Percentiles rank a stretch among this genome's conserved stretches.
Conservation (phyloP, 208 protist genomes). For the Trypanosoma cruzi region DNA sequence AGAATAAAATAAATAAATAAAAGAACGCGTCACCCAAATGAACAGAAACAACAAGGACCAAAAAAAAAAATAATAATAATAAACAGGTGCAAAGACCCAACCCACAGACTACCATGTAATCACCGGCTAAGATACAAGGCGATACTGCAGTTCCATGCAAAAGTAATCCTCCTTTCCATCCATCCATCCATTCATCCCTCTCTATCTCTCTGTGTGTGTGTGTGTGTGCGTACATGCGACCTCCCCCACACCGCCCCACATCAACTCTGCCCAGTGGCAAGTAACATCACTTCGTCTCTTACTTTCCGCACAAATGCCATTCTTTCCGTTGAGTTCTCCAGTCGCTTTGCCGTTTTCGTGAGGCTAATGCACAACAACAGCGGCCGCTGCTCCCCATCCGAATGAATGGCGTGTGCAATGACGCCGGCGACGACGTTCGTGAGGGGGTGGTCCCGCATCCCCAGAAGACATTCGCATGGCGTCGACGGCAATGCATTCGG, state of each 20-base stretch:
- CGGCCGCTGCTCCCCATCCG: slow-evolving; percentile 42
- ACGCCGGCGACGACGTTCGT: slow-evolving; percentile 70
- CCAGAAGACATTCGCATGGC: slow-evolving; percentile 64
- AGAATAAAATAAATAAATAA: not conserved
- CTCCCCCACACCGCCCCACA: not conserved
- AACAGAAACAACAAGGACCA: not conserved
- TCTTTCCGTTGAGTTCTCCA: slow-evolving; percentile 24
- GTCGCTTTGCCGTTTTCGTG: slow-evolving; percentile 43
- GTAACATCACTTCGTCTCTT: slow-evolving; percentile 35
- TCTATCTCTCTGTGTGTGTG: not conserved
- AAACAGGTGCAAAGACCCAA: too few species aligned
- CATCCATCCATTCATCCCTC: not conserved
- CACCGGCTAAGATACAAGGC: too few species aligned
- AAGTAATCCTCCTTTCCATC: not conserved
- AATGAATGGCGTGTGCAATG: slow-evolving; percentile 48
- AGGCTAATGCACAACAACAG: slow-evolving; percentile 77
- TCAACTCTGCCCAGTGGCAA: slow-evolving; percentile 23
- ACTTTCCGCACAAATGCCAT: slow-evolving; percentile 53
- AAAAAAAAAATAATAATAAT: slow-evolving; percentile 7
- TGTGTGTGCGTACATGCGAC: too few species aligned
- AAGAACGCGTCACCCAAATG: not conserved
- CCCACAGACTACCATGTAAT: too few species aligned
- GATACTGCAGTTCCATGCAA: too few species aligned
- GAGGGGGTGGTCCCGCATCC: slow-evolving; percentile 78
- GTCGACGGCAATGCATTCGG: slow-evolving; percentile 33